Conservation (phyloP, 2,329 filamentous ascomycete genomes). For the Acrodontium crateriforme region DNA sequence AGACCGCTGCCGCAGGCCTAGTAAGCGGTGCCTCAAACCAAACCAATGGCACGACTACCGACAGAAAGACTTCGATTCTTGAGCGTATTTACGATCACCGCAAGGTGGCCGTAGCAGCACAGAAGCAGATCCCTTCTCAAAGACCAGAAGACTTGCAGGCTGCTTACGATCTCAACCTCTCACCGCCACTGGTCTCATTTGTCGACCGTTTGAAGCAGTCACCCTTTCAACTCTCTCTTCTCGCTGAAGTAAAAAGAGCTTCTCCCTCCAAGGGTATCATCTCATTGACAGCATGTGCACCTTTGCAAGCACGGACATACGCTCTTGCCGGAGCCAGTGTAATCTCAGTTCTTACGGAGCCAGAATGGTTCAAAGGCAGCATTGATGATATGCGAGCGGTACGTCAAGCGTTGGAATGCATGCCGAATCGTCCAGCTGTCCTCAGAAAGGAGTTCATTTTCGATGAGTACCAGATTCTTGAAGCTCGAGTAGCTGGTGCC, state of each 20-base stretch:
- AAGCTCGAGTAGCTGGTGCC: constrained; percentile 81
- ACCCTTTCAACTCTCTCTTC: constrained; percentile 75
- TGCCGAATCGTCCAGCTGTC: constrained; percentile 84
- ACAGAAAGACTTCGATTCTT: constrained; percentile 70
- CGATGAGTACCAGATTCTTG: constrained; percentile 94
- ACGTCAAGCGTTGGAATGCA: constrained; percentile 72
- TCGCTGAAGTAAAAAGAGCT: constrained; percentile 94
- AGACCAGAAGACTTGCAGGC: constrained; percentile 72
- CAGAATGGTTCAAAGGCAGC: constrained; percentile 97
- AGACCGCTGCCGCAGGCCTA: constrained; percentile 23
- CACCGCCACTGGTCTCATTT: constrained; percentile 72
- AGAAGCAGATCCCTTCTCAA: constrained; percentile 77
- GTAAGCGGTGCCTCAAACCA: constrained; percentile 23
- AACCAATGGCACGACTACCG: constrained; percentile 12
- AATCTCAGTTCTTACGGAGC: constrained; percentile 96
- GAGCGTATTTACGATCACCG: constrained; percentile 82
- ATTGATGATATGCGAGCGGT: constrained; percentile 86
- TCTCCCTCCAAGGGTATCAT: constrained; percentile 96
- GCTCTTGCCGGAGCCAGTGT: constrained; percentile 89
- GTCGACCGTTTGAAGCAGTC: constrained; percentile 66
- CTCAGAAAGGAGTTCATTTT: constrained; percentile 96
- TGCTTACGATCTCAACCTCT: constrained; percentile 68
- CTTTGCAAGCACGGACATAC: constrained; percentile 80
- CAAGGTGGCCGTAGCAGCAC: constrained; percentile 58
- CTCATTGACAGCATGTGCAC: constrained; percentile 72